Conservation (phyloP, 805 yeast species). For the Hanseniaspora thailandica region DNA sequence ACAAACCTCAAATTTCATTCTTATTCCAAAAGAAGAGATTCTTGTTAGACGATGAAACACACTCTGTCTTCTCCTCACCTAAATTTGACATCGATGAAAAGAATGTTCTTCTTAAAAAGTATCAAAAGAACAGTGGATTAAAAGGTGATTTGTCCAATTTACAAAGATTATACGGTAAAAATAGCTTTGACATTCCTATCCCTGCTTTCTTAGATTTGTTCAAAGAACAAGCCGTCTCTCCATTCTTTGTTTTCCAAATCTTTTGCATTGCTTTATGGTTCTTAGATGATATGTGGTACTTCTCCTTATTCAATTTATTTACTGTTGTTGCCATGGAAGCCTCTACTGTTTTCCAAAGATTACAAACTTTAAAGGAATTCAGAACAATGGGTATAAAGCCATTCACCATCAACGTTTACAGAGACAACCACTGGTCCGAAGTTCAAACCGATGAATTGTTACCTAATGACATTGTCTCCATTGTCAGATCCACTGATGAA, state of each 20-base stretch:
- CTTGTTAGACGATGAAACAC: conserved; percentile 44
- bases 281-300: conserved; percentile 94
- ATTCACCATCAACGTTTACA: conserved; percentile 58
- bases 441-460: conserved; percentile 62
- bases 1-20: conserved; percentile 56
- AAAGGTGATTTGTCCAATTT: conserved; percentile 39
- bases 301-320: conserved; percentile 77
- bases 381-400: conserved; percentile 97
- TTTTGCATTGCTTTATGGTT: conserved; percentile 93
- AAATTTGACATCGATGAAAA: conserved; percentile 48
- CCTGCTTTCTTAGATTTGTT: conserved; percentile 85
- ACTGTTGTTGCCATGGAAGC: conserved; percentile 89
- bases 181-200: conserved; percentile 86
- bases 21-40: conserved; percentile 87
- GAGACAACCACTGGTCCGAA: conserved; percentile 60
- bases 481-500: conserved; percentile 80
- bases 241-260: conserved; percentile 90
- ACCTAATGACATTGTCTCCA: conserved; percentile 85
- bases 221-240: conserved; percentile 96
- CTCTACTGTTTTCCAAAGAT: conserved; percentile 90
- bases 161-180: conserved; percentile 62
- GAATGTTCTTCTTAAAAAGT: conserved; percentile 44
- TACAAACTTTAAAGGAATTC: conserved; percentile 87
- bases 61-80: conserved; percentile 63
- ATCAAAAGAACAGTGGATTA: conserved; percentile 44